Evolutionary conservation across 2,329 filamentous ascomycete species (phyloP).

Genomic region (Fusarium gaditjirri): DNA sequence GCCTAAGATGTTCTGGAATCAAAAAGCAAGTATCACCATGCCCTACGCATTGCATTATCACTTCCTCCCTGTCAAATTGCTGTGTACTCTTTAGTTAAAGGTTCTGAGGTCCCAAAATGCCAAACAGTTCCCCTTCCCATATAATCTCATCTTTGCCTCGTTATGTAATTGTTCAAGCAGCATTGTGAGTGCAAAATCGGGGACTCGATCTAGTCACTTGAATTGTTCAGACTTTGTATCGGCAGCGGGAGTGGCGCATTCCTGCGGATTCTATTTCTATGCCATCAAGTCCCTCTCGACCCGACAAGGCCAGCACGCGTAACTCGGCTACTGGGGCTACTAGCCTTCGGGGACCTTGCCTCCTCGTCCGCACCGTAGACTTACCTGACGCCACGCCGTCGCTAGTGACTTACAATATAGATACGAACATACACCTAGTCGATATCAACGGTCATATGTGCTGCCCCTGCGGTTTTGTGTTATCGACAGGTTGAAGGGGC

Average conservation of each 20-base stretch:
- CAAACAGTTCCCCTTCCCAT: not conserved
- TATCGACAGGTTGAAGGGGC: not conserved
- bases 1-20: not conserved
- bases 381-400: not conserved
- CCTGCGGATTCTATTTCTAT: not conserved
- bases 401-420: not conserved
- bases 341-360: not conserved
- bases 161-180: fast-evolving
- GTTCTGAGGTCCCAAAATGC: not conserved
- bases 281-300: not conserved
- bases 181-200: not conserved
- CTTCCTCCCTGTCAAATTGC: not conserved
- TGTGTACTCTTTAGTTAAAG: not conserved
- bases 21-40: not conserved
- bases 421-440: not conserved
- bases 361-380: not conserved
- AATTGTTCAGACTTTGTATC: not conserved
- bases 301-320: not conserved
- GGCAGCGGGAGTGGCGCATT: not conserved
- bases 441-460: not conserved
- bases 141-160: fast-evolving
- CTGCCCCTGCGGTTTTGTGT: not conserved
- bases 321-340: not conserved
- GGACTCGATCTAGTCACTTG: not conserved
- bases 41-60: fast-evolving